Base-by-base conservation (phyloP, 2,329 filamentous ascomycete genomes). In the Penicillium polonicum region DNA sequence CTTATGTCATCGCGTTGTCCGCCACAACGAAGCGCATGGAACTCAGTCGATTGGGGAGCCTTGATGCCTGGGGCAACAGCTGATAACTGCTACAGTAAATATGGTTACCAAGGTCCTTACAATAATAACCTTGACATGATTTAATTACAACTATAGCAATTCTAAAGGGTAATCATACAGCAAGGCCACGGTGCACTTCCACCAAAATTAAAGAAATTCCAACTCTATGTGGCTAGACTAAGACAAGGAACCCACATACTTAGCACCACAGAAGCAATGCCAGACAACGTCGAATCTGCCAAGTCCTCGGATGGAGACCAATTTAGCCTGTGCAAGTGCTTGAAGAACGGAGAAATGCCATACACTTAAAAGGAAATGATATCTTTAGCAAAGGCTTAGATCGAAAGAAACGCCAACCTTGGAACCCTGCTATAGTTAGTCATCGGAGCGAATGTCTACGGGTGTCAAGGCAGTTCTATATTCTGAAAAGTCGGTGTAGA, bases 21-120 rank as follows among this genome's bases (percentile, higher is more conserved):
- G 61, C 66, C 59, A 63, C 62, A 64, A 56, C 73, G 73, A 76
- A 76, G 62, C 68, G 54, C 52, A 73, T 75, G 73, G 73, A 75
- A 76, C 55, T 71, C 60, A 59, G 67, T 74, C 66, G 71, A 73
- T 62, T 41, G 43, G 43, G 43, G 10, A n/a, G 61, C 60, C 60
- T 61, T 57, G 39, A 41, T 65, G 59, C 60, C 62, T 64, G 50
- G 43, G 48, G 36, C 31, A 33, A 23, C 35, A 5, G 2, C 15
- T 5, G 17, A 23, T 48, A 44, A 13, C 38, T 43, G 39, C 48
- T n/a, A 52, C 29, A 17, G 29, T 33, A 23, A 23, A 46, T 23
- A 35, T 46, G 44, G 15, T 48, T 35, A 35, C 29, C 19, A 25
- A 25, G 44, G 44, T 46, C 13, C 44, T 33, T 21, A 15, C 6